Conservation (phyloP, 495 filamentous ascomycete species). For the Penicillium chermesinum region DNA sequence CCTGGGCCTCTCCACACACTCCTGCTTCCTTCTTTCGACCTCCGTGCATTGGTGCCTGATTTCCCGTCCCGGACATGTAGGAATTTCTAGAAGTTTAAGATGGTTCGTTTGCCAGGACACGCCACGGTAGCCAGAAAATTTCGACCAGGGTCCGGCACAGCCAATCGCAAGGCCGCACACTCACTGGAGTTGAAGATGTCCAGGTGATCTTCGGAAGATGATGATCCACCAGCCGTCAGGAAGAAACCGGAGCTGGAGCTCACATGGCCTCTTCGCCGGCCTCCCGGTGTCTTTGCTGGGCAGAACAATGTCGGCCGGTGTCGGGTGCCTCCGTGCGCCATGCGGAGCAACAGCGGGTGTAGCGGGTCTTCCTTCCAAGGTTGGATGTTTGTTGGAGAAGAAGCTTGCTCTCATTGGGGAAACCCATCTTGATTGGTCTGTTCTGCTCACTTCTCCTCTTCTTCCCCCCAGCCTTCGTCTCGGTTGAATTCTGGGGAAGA, state of each 20-base stretch:
- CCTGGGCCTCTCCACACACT: constrained; percentile 13
- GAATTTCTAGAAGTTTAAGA: neutral
- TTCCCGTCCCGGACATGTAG: neutral
- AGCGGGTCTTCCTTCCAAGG: neutral
- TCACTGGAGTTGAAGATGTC: neutral
- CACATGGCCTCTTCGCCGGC: constrained; percentile 8
- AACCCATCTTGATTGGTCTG: neutral
- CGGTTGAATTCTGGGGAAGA: constrained; percentile 19
- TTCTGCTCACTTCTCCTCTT: neutral
- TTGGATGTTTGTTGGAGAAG: neutral
- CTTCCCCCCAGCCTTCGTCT: constrained; percentile 3
- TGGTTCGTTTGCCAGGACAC: neutral
- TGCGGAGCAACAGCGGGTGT: constrained; percentile 20
- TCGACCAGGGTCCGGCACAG: neutral
- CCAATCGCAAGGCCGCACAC: neutral
- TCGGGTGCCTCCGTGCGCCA: constrained; percentile 16
- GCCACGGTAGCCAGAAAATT: neutral
- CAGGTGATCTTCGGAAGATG: constrained; percentile 2
- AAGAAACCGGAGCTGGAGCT: constrained; percentile 17
- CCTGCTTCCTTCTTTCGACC: neutral
- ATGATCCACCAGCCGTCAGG: constrained; percentile 3
- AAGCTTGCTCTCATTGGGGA: constrained; percentile 8
- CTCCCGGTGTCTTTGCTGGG: neutral
- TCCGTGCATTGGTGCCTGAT: neutral
- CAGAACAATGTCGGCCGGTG: neutral